Evolutionary conservation across 2,329 filamentous ascomycete genomes (phyloP).

Genomic region (Capronia epimyces): DNA sequence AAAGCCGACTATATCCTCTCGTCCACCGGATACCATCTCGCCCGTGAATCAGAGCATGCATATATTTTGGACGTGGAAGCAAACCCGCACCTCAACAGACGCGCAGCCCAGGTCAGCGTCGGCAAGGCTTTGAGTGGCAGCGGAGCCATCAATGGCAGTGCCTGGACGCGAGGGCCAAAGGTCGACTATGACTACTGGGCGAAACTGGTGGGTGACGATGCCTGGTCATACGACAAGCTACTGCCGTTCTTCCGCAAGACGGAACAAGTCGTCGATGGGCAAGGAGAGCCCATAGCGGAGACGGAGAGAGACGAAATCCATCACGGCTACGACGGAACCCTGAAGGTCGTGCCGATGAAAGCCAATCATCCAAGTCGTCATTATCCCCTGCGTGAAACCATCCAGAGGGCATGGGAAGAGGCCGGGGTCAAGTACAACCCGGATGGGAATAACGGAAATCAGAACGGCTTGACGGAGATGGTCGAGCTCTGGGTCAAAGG

Average conservation of each 20-base stretch:
- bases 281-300: neutral
- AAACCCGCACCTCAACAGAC: conserved; percentile 8
- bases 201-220: conserved; percentile 37
- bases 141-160: conserved; percentile 43
- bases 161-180: conserved; percentile 37
- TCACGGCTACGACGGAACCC: conserved; percentile 12
- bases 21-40: neutral
- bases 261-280: conserved; percentile 30
- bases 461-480: conserved; percentile 31
- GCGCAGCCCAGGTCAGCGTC: conserved; percentile 2
- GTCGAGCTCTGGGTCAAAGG: conserved; percentile 32
- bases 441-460: conserved; percentile 31
- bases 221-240: conserved; percentile 45
- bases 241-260: conserved; percentile 44
- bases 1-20: conserved; percentile 4
- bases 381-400: conserved; percentile 38
- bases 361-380: conserved; percentile 7
- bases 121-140: conserved; percentile 41
- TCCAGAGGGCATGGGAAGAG: conserved; percentile 37
- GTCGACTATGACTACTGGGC: conserved; percentile 48
- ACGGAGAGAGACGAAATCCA: conserved; percentile 6
- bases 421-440: conserved; percentile 31
- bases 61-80: conserved; percentile 6
- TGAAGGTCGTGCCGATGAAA: conserved; percentile 7
- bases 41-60: conserved; percentile 5